Conservation (phyloP, 345 rosid genomes). For the Rhodamnia rubescens region DNA sequence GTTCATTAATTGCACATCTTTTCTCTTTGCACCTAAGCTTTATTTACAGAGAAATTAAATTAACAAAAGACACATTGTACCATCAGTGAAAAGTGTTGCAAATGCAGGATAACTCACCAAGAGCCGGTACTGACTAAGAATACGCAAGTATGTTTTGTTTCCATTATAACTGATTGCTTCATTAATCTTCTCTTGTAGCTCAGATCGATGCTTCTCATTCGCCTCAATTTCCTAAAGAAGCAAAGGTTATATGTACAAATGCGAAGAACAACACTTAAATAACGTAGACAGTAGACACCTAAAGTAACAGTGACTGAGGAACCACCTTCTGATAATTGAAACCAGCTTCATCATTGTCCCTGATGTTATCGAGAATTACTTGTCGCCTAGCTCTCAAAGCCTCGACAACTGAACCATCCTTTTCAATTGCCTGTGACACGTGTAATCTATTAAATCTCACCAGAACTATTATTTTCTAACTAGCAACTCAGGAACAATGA, state of each 20-base stretch:
- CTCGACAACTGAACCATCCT: constrained; percentile 43
- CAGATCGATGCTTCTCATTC: constrained; percentile 67
- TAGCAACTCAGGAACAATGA: background rate
- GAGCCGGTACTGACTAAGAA: constrained; percentile 85
- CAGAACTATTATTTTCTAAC: background rate
- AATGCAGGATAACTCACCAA: constrained; percentile 45
- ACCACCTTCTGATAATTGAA: constrained; percentile 66
- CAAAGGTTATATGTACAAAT: background rate
- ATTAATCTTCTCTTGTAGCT: constrained; percentile 78
- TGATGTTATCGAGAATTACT: constrained; percentile 90
- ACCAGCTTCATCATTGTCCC: constrained; percentile 93
- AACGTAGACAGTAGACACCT: background rate
- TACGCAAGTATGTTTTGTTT: constrained; percentile 72
- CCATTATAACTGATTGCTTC: constrained; percentile 75
- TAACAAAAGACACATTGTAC: background rate
- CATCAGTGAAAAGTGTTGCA: background rate
- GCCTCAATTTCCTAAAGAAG: constrained; percentile 68
- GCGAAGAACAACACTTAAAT: background rate
- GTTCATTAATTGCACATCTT: background rate
- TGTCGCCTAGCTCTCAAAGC: constrained; percentile 68
- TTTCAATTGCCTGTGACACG: constrained; percentile 43
- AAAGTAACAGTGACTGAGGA: background rate
- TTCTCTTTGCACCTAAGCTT: background rate
- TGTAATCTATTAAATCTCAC: background rate
- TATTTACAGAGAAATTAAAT: background rate